Percentiles rank a stretch among this genome's conserved stretches.
Conservation (phyloP, 2,329 filamentous ascomycete species). For the Chaetomium strumarium region DNA sequence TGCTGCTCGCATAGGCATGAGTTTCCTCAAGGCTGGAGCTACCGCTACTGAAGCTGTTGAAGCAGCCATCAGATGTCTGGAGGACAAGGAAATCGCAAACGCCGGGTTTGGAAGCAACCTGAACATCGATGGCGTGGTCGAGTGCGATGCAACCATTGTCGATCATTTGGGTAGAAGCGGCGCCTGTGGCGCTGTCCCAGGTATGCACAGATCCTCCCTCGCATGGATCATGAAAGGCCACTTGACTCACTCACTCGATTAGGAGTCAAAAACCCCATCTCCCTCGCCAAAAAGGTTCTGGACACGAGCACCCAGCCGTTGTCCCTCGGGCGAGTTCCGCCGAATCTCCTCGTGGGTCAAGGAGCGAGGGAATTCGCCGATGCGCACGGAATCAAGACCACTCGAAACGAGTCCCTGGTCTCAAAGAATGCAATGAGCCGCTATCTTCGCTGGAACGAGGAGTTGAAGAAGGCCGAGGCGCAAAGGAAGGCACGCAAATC, state of each 20-base stretch:
- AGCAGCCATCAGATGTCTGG: slow-evolving; percentile 77
- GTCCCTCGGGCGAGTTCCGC: slow-evolving; percentile 83
- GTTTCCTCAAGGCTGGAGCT: slow-evolving; percentile 69
- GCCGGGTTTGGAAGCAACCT: slow-evolving; percentile 94
- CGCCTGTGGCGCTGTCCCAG: slow-evolving; percentile 82
- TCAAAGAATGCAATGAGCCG: slow-evolving; percentile 73
- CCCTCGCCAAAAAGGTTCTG: slow-evolving; percentile 75
- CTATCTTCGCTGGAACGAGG: slow-evolving; percentile 71
- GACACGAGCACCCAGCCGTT: slow-evolving; percentile 70
- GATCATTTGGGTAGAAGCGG: slow-evolving; percentile 89
- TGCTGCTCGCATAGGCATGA: slow-evolving; percentile 80
- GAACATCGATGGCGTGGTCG: slow-evolving; percentile 81
- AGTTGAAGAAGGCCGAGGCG: slow-evolving; percentile 48
- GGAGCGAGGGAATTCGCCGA: slow-evolving; percentile 84
- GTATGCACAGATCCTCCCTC: slow-evolving; percentile 45
- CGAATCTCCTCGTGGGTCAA: slow-evolving; percentile 81
- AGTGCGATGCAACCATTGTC: slow-evolving; percentile 90
- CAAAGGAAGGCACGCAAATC: slow-evolving; percentile 24
- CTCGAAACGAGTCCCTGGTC: slow-evolving; percentile 72
- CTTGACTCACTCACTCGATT: slow-evolving; percentile 6
- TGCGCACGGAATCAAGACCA: slow-evolving; percentile 66
- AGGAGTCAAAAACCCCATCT: slow-evolving; percentile 93
- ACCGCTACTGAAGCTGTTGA: slow-evolving; percentile 85
- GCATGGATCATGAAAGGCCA: background rate
- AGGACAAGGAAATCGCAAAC: slow-evolving; percentile 95